phyloP scores from a whole-genome alignment of 192 early-diverging fungal genomes.

The Umbelopsis sp. region DNA sequence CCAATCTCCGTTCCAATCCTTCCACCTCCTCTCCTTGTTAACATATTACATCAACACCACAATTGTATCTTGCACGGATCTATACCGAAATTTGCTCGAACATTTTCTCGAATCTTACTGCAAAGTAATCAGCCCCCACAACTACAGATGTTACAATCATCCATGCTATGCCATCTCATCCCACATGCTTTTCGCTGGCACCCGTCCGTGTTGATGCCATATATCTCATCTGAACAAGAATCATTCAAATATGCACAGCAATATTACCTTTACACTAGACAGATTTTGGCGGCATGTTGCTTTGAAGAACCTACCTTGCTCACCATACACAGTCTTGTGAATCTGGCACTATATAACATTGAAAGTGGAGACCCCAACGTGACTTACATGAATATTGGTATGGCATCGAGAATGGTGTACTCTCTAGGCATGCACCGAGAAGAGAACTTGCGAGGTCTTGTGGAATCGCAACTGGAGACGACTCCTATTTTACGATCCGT shows the following conservation, averaged over 20 bases:
- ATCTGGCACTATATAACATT: conserved; percentile 35
- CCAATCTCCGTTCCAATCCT: neutral
- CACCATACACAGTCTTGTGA: conserved; percentile 32
- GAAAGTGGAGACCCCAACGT: conserved; percentile 36
- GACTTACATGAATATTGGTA: conserved; percentile 38
- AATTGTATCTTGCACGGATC: conserved; percentile 35
- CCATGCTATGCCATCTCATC: conserved; percentile 36
- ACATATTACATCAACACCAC: conserved; percentile 22
- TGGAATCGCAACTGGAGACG: neutral
- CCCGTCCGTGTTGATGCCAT: conserved; percentile 14
- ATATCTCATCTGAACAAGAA: conserved; percentile 16
- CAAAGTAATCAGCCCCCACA: neutral
- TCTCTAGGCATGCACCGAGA: conserved; percentile 28
- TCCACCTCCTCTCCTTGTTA: conserved; percentile 14
- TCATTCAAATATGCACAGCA: conserved; percentile 21
- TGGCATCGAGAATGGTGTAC: conserved; percentile 36
- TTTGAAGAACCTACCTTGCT: conserved; percentile 33
- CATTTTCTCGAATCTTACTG: conserved; percentile 20
- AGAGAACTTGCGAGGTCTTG: neutral
- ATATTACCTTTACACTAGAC: conserved; percentile 32
- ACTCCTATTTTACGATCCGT: neutral
- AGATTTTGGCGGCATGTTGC: conserved; percentile 25
- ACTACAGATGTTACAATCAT: conserved; percentile 25
- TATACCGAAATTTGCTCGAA: conserved; percentile 26
- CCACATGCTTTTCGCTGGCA: conserved; percentile 37